A percentile compares a stretch with the other conserved stretches of the same genome.
phyloP scores from a whole-genome alignment of 257 asterid genomes.

The Paraleonurus japonicus region DNA sequence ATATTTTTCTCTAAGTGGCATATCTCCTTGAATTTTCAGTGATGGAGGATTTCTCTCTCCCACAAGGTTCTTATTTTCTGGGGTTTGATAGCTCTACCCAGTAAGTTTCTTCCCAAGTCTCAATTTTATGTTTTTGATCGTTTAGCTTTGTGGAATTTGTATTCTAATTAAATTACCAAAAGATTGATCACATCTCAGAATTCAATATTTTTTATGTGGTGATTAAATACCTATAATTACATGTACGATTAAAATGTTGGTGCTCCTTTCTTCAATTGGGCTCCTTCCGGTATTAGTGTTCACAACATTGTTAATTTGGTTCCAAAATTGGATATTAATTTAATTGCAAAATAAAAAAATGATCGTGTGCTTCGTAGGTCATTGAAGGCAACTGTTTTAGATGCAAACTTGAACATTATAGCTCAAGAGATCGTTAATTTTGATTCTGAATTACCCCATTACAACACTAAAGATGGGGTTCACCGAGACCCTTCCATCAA shows the following conservation, averaged over 20 bases:
- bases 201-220: neutral
- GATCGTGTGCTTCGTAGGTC: conserved; percentile 54
- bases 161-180: neutral
- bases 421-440: conserved; percentile 70
- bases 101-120: conserved; percentile 41
- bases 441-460: conserved; percentile 77
- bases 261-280: neutral
- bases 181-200: neutral
- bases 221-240: neutral
- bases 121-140: neutral
- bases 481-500: conserved; percentile 53
- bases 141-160: neutral
- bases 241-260: neutral
- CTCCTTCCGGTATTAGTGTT: neutral
- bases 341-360: neutral
- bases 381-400: conserved; percentile 82
- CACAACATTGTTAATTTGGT: neutral
- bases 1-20: neutral
- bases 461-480: conserved; percentile 89
- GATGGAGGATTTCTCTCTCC: conserved; percentile 71
- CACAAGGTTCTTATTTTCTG: conserved; percentile 66
- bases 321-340: neutral
- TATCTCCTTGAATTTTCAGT: neutral
- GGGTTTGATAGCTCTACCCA: conserved; percentile 94
- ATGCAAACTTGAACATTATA: conserved; percentile 64